Evolutionary conservation across 495 filamentous ascomycete species (phyloP), one percentile per base, ranked within the genome.

Genomic region (Bombardia bombarda): DNA sequence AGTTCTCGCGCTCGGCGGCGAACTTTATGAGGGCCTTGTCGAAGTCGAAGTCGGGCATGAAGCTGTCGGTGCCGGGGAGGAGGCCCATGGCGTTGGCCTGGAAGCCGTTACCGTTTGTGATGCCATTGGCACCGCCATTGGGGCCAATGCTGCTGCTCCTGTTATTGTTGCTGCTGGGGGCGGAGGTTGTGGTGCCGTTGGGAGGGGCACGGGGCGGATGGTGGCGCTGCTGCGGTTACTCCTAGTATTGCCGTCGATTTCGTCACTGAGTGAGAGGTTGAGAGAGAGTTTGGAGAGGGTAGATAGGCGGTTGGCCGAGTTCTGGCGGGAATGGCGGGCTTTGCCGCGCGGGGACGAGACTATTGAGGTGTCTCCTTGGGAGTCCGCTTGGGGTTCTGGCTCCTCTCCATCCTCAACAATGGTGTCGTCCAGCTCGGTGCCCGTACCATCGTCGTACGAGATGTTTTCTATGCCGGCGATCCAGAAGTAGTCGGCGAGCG

Each of bases 401-500:
- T 33, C 40, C 8, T 40, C 48, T 46, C 73, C 75, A 67, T 88
- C 84, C 67, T 94, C 89, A 50, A 82, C 83, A 48, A 94, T 94
- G 7, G 83, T 90, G 45, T 81, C 77, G 38, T 87, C 77, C 46
- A 90, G 67, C 35, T 63, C 59, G 45, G 53, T 42, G 44, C 41
- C 12, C 19, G 37, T 17, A 21, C 19, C 63, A 48, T 81, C 75
- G 43, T 73, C 67, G 60, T 80, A 82, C 32, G 75, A 72, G 47
- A 77, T 66, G 35, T 84, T 83, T 65, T 89, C 87, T 55, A 94
- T 79, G 62, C 92, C 92, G 50, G 86, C 87, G 50, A 98, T 96
- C 87, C 92, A 98, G 68, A 98, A 98, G 69, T 93, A 96, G 64
- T 98, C 92, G 59, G 92, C 92, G 47, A 98, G 80, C 48, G 92